Base-by-base conservation (phyloP, 140 eudicot genomes). In the Oenanthe javanica region DNA sequence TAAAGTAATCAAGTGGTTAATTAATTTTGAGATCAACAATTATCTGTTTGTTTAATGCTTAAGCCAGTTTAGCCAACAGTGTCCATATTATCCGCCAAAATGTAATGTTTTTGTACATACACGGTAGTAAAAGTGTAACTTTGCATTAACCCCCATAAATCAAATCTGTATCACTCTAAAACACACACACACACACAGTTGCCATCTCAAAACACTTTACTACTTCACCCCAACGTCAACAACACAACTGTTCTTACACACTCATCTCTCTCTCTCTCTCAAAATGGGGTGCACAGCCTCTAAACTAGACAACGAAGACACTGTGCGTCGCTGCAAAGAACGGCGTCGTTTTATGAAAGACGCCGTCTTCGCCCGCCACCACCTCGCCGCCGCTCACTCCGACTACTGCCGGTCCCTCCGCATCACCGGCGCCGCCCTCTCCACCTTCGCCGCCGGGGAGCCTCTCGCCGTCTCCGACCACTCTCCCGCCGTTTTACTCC, bases 351-450 rank as follows among this genome's bases (percentile, higher is more conserved):
- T 92, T 1, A 89, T 92, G 83, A 92, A 92, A 77, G 97, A 89
- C 49, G 97, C 97, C 54, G 99, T 95, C 80, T 79, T 72, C 86
- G 93, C 99, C 78, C 99, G 99, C 88, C 99, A 95, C 89, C 97
- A 95, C 90, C 89, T 95, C 63, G 94, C 99, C 88, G 97, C 99
- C 79, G 97, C 99, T 36, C 99, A 95, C 90, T 89, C 96, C 86
- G 97, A 95, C 88, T 94, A 94, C 92, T 87, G 91, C 90, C 97
- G 91, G 19, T 92, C 97, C 74, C 90, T 94, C 49, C 94, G 90
- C 78, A 0, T 72, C 80, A 94, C 99, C 67, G 99, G 96, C 83
- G 83, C 96, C 79, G 93, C 99, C n/a, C 96, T 94, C 70, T 42
- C 90, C 81, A 51, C 81, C 77, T 94, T 94, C 89, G 95, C 99